Evolutionary conservation across 108 stramenopile species (phyloP).

Genomic region (Cyclostephanos tholiformis): DNA sequence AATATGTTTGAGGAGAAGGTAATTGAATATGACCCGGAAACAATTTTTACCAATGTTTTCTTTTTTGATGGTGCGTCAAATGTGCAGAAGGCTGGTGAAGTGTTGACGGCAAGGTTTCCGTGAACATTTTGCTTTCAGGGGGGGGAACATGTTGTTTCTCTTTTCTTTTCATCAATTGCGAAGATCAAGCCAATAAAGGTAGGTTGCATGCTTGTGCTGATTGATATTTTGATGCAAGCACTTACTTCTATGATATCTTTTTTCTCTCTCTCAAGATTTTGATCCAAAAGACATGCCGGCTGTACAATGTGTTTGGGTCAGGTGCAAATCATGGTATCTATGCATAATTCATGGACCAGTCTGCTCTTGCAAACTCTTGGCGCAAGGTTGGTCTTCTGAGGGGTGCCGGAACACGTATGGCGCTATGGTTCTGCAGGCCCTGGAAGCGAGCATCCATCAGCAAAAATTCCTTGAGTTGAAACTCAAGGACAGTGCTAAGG

Average conservation of each 20-base stretch:
- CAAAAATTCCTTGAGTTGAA: neutral
- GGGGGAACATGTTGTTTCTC: slow-evolving; percentile 24
- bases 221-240: no score
- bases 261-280: no score
- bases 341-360: slow-evolving; percentile 14
- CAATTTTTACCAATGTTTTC: slow-evolving; percentile 15
- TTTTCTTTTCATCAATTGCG: slow-evolving; percentile 16
- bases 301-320: no score
- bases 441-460: slow-evolving; percentile 12
- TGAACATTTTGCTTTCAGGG: slow-evolving; percentile 14
- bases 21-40: no score
- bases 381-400: slow-evolving; percentile 12
- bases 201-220: no score
- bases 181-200: no score
- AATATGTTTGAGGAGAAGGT: no score
- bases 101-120: slow-evolving; percentile 18
- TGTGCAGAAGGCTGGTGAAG: slow-evolving; percentile 20
- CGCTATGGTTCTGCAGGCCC: slow-evolving; percentile 14
- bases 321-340: neutral
- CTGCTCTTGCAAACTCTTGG: slow-evolving; percentile 6
- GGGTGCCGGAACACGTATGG: slow-evolving; percentile 30
- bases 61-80: slow-evolving; percentile 39
- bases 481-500: slow-evolving; percentile 7
- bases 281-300: no score
- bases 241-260: no score